A percentile compares a stretch with the other conserved stretches of the same genome.
These are phyloP conservation scores for Sapria himalayana DNA, from an alignment of 345 rosid species.

Conservation along the genomic window DNA sequence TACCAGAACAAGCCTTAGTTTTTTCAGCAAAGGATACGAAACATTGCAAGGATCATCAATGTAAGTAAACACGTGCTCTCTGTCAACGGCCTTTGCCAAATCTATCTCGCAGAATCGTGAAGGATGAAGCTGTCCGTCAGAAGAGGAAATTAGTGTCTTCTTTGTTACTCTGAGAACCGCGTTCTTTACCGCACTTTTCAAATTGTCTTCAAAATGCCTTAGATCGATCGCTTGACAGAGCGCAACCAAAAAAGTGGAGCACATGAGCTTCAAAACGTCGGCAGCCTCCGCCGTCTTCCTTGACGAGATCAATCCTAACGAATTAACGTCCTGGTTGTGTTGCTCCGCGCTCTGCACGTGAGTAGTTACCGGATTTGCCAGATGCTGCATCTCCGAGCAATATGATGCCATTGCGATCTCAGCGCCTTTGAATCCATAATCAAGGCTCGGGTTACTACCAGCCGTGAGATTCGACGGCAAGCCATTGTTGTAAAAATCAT, in stretches of 20 bases:
- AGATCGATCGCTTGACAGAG: slow-evolving; percentile 53
- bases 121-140: slow-evolving; percentile 46
- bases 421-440: slow-evolving; percentile 65
- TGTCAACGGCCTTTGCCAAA: slow-evolving; percentile 30
- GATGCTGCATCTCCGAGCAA: slow-evolving; percentile 54
- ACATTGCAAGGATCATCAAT: slow-evolving; percentile 48
- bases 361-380: slow-evolving; percentile 57
- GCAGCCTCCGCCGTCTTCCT: slow-evolving; percentile 43
- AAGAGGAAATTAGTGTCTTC: slow-evolving; percentile 23
- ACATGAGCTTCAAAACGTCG: slow-evolving; percentile 53
- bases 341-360: slow-evolving; percentile 71
- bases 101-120: slow-evolving; percentile 51
- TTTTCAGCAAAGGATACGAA: slow-evolving; percentile 41
- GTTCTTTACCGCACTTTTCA: slow-evolving; percentile 32
- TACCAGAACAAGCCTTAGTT: slow-evolving; percentile 36
- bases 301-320: slow-evolving; percentile 44
- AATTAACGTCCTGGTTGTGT: slow-evolving; percentile 68
- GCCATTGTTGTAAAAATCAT: slow-evolving; percentile 65
- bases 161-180: slow-evolving; percentile 34
- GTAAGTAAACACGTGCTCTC: slow-evolving; percentile 34
- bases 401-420: slow-evolving; percentile 77
- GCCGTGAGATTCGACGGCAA: slow-evolving; percentile 51
- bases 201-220: slow-evolving; percentile 56
- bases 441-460: slow-evolving; percentile 43
- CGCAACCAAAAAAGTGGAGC: slow-evolving; percentile 40